These are phyloP conservation scores for Amaranthus palmeri DNA, from an alignment of 148 eudicot species.

Conservation along the genomic window DNA sequence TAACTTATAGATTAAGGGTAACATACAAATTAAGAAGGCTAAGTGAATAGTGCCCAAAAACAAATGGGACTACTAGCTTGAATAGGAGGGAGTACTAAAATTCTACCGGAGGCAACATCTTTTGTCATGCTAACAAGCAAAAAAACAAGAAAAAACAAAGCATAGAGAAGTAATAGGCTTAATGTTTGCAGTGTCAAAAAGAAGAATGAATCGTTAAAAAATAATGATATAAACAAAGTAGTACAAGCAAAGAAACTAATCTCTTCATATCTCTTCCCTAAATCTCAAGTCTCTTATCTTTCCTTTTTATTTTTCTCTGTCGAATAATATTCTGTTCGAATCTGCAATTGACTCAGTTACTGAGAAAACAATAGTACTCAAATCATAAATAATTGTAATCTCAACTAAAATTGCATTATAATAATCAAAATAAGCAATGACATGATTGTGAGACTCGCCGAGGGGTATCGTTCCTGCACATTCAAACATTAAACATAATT, in stretches of 20 bases:
- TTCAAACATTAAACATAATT: neutral
- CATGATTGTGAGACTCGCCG: conserved; percentile 4
- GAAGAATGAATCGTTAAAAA: conserved; percentile 18
- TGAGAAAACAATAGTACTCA: neutral
- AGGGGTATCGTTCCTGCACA: conserved; percentile 22
- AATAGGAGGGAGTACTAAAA: too few species aligned
- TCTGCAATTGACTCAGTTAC: neutral
- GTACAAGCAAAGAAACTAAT: conserved; percentile 19
- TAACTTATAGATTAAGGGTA: too few species aligned
- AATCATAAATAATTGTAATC: neutral
- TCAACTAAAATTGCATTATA: neutral
- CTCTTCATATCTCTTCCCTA: conserved; percentile 14
- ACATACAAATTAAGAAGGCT: too few species aligned
- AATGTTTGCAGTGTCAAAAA: conserved; percentile 11
- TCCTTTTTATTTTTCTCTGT: too few species aligned
- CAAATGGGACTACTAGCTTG: too few species aligned
- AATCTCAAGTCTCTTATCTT: conserved; percentile 18
- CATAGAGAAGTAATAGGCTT: neutral
- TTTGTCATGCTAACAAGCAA: neutral
- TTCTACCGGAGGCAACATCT: too few species aligned
- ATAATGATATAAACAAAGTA: conserved; percentile 11
- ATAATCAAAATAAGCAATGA: conserved; percentile 10
- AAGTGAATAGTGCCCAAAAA: too few species aligned
- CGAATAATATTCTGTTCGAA: neutral
- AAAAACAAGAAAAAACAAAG: neutral